phyloP scores from a whole-genome alignment of 2,329 filamentous ascomycete species.

The Sclerotinia borealis region DNA sequence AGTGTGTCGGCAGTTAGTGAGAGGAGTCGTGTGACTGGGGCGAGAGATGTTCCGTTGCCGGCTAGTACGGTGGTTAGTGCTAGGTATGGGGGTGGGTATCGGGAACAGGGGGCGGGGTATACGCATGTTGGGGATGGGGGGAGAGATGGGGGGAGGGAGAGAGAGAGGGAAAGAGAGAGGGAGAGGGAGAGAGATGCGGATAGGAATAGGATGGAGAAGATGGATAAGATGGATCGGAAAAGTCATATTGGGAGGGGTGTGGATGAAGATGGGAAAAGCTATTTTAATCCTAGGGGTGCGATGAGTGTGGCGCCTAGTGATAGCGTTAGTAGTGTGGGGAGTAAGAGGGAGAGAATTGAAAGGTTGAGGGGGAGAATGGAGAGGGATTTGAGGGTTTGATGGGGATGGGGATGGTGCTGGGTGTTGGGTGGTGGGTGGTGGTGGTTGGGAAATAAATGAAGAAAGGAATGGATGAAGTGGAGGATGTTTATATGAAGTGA shows the following conservation, averaged over 20 bases:
- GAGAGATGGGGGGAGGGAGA: slow-evolving; percentile 11
- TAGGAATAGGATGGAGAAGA: no score
- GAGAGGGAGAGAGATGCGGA: slow-evolving; percentile 48
- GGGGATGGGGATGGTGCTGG: neutral
- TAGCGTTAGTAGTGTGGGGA: slow-evolving; percentile 57
- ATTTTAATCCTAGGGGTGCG: slow-evolving; percentile 36
- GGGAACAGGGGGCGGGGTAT: slow-evolving; percentile 1
- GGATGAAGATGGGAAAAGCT: slow-evolving; percentile 5
- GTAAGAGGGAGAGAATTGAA: slow-evolving; percentile 27
- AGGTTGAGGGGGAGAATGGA: slow-evolving; percentile 14
- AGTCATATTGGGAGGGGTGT: neutral
- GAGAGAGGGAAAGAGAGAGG: slow-evolving; percentile 47
- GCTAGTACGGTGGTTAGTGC: neutral
- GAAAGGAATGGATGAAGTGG: no score
- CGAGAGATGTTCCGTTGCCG: slow-evolving; percentile 19
- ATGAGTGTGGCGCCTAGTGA: slow-evolving; percentile 53
- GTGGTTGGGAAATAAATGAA: no score
- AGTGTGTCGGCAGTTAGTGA: neutral
- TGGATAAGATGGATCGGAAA: slow-evolving; percentile 19
- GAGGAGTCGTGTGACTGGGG: neutral
- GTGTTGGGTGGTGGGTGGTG: no score
- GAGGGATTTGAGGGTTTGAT: slow-evolving; percentile 2
- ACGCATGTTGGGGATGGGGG: neutral
- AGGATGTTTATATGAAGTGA: no score
- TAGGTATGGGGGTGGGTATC: slow-evolving; percentile 2